These are phyloP conservation scores for Lachancea dasiensis DNA, from an alignment of 805 yeast species.

Conservation along the genomic window DNA sequence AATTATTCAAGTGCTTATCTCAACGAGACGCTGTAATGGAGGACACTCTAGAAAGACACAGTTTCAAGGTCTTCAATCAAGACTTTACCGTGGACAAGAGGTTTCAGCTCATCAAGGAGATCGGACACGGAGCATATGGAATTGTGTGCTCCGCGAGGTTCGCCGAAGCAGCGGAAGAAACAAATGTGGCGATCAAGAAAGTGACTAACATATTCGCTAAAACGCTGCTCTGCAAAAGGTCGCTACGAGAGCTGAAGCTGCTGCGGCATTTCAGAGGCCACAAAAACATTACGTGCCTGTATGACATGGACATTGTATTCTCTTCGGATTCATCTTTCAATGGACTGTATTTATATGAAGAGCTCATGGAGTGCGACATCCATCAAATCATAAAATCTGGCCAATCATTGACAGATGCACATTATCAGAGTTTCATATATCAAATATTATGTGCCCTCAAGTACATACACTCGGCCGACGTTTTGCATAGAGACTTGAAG, in stretches of 20 bases:
- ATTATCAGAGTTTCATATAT: conserved; percentile 87
- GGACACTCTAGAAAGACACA: conserved; percentile 36
- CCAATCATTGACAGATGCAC: conserved; percentile 90
- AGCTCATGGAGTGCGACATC: conserved; percentile 97
- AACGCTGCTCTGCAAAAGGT: conserved; percentile 85
- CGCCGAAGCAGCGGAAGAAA: conserved; percentile 63
- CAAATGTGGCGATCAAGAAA: conserved; percentile 90
- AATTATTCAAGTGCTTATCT: neutral
- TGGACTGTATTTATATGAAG: conserved; percentile 91
- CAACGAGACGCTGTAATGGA: conserved; percentile 15
- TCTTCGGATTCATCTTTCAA: conserved; percentile 67
- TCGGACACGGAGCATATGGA: conserved; percentile 98
- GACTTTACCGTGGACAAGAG: conserved; percentile 88
- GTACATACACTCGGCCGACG: conserved; percentile 88
- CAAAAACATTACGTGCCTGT: conserved; percentile 90
- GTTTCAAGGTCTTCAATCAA: conserved; percentile 73
- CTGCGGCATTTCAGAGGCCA: conserved; percentile 93
- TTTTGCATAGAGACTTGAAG: conserved; percentile 87
- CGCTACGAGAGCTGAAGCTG: conserved; percentile 83
- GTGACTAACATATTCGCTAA: conserved; percentile 91
- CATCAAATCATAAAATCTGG: conserved; percentile 94
- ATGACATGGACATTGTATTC: conserved; percentile 83
- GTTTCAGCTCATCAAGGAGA: conserved; percentile 82
- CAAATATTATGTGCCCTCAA: conserved; percentile 87
- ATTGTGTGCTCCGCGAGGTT: conserved; percentile 92